Base-by-base conservation (phyloP, 2,329 filamentous ascomycete genomes). In the Neonectria coccinea region DNA sequence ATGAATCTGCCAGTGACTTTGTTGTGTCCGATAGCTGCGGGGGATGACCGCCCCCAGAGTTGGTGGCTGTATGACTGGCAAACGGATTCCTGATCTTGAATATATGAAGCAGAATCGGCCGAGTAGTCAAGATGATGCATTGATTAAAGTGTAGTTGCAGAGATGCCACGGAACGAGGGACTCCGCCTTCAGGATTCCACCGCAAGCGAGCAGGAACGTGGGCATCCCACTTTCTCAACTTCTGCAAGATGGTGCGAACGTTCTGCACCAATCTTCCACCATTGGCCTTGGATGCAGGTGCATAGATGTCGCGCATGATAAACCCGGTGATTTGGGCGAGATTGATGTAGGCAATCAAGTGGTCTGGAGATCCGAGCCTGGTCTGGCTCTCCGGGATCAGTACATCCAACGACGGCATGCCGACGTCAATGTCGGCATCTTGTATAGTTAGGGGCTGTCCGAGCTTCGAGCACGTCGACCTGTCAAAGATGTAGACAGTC, bases 401-500 rank as follows among this genome's bases (percentile, higher is more conserved):
- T 5, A n/a, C 20, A 6, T 66, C 60, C 18, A 31, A 52, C 7
- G 55, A 64, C 3, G 64, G 64, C 55, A 66, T 51, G 22, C 25
- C 45, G 25, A 66, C 64, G 45, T 66, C 64, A 36, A 66, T 66
- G 22, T 66, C 64, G 14, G 59, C 16, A 39, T 66, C 64, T 42
- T 64, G 64, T 11, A 66, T 66, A 8, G 64, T 66, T 25, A 66
- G 11, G 5, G 64, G 64, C 47, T 66, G 64, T 12, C 64, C 64
- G 11, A 66, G 64, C 52, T 60, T 63, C 4, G 64, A 66, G 33
- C 64, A 59, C 2, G 64, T 64, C n/a, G 64, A 66, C 18, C 64
- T 52, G 20, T 66, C 64, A 48, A 66, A 66, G 14, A 66, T 44
- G 27, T 66, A 66, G n/a, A 66, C 64, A 20, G 64, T 66, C 64